A percentile compares a stretch with the other conserved stretches of the same genome.
Evolutionary conservation across 495 filamentous ascomycete species (phyloP).

Genomic region (Aspergillus heteromorphus): DNA sequence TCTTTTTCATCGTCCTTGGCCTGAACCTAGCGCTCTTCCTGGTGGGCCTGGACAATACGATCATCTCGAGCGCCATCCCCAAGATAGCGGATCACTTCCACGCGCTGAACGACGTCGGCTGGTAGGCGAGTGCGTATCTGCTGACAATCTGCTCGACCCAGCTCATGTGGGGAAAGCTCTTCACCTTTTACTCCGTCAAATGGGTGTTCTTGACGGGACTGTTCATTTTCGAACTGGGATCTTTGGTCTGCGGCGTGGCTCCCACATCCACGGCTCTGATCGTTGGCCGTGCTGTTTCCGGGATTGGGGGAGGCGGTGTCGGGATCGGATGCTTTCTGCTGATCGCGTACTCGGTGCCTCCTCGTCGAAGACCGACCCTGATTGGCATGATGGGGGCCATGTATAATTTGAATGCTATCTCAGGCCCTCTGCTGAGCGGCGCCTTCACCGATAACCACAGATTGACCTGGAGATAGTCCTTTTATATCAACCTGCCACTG

Average conservation of each 20-base stretch:
- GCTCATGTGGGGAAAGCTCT: slow-evolving; percentile 54
- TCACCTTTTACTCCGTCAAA: slow-evolving; percentile 58
- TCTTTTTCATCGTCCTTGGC: background rate
- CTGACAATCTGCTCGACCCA: slow-evolving; percentile 43
- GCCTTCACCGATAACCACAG: too few species aligned
- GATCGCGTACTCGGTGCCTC: too few species aligned
- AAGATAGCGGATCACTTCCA: background rate
- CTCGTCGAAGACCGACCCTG: slow-evolving; percentile 33
- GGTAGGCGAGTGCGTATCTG: slow-evolving; percentile 39
- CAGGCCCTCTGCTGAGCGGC: too few species aligned
- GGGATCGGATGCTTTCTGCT: slow-evolving; percentile 44
- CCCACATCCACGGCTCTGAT: slow-evolving; percentile 62
- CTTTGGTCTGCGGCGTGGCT: slow-evolving; percentile 64
- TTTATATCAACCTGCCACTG: too few species aligned
- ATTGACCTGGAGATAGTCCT: too few species aligned
- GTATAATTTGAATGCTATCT: too few species aligned
- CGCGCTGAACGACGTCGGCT: background rate
- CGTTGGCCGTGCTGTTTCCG: slow-evolving; percentile 46
- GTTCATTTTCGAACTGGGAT: slow-evolving; percentile 56
- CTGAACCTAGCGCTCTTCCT: background rate
- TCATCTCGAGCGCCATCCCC: background rate
- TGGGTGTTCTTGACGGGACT: slow-evolving; percentile 56
- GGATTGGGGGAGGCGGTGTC: slow-evolving; percentile 38
- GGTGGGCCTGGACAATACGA: background rate
- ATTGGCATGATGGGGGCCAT: too few species aligned